Evolutionary conservation across 2,329 filamentous ascomycete species (phyloP).

Genomic region (Lojkania enalia): DNA sequence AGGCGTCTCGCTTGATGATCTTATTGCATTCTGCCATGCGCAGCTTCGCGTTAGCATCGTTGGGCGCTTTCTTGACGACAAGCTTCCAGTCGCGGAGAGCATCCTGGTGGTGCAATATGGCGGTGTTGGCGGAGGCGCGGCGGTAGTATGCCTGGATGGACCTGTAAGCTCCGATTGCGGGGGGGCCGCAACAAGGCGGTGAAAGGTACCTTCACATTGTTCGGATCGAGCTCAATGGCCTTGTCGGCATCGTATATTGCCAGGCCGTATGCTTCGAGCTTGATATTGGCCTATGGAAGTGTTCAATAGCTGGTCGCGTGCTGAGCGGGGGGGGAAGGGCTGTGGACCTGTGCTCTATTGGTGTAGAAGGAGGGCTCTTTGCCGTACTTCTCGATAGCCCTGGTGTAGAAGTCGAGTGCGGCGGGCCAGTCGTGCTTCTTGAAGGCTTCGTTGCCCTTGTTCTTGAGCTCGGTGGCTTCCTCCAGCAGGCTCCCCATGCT

Average conservation of each 20-base stretch:
- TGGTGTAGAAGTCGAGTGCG: conserved; percentile 80
- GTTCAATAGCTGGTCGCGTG: conserved; percentile 31
- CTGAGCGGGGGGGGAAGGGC: conserved; percentile 10
- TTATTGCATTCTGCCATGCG: conserved; percentile 94
- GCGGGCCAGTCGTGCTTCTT: conserved; percentile 80
- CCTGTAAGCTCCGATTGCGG: conserved; percentile 2
- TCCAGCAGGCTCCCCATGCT: conserved; percentile 54
- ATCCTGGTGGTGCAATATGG: conserved; percentile 85
- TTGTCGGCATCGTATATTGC: conserved; percentile 88
- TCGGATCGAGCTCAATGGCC: conserved; percentile 85
- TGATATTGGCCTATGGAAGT: conserved; percentile 78
- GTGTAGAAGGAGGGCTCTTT: conserved; percentile 88
- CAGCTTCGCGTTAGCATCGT: conserved; percentile 86
- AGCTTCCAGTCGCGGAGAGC: conserved; percentile 91
- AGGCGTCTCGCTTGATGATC: conserved; percentile 87
- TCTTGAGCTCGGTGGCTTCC: conserved; percentile 82
- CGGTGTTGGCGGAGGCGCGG: conserved; percentile 86
- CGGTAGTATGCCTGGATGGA: conserved; percentile 96
- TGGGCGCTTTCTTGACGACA: conserved; percentile 83
- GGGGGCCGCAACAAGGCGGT: neutral
- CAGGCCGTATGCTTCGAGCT: conserved; percentile 92
- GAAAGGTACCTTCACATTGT: conserved; percentile 76
- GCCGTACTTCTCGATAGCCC: conserved; percentile 83
- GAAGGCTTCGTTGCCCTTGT: conserved; percentile 94
- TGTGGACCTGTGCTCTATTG: conserved; percentile 86